Evolutionary conservation across 768 basidiomycete genomes (phyloP).

Genomic region (Kwoniella newhampshirensis): DNA sequence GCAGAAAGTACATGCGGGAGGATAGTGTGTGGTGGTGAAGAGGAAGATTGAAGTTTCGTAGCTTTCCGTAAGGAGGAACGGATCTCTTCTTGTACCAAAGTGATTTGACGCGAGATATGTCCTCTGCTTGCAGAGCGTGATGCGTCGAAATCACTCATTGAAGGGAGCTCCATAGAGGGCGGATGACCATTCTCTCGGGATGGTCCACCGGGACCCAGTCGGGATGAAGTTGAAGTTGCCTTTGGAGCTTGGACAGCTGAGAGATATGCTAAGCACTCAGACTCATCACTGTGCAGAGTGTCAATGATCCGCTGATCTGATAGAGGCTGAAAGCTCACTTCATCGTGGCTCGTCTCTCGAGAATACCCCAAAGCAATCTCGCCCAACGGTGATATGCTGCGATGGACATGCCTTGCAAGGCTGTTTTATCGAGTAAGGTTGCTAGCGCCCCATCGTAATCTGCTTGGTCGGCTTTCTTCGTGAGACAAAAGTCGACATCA

Average conservation of each 20-base stretch:
- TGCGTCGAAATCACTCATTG: background rate
- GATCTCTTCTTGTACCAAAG: constrained; percentile 22
- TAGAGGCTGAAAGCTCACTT: constrained; percentile 23
- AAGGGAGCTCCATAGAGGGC: background rate
- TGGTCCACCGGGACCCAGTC: constrained; percentile 32
- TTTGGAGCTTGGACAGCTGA: constrained; percentile 18
- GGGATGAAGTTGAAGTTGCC: constrained; percentile 11
- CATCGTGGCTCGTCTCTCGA: constrained; percentile 31
- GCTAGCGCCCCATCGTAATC: constrained; percentile 34
- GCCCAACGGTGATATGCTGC: constrained; percentile 42
- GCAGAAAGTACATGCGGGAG: constrained; percentile 36
- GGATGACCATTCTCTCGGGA: constrained; percentile 20
- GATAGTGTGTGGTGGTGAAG: constrained; percentile 32
- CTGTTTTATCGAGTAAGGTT: constrained; percentile 22
- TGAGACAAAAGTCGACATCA: background rate
- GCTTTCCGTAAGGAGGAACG: constrained; percentile 15
- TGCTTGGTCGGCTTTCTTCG: constrained; percentile 22
- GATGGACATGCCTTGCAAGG: constrained; percentile 28
- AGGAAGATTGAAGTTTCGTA: constrained; percentile 12
- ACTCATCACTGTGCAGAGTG: constrained; percentile 24
- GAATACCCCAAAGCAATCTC: constrained; percentile 35
- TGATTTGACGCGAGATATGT: background rate
- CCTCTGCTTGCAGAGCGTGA: background rate
- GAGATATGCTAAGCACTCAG: constrained; percentile 8
- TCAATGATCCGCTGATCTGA: background rate